phyloP scores from a whole-genome alignment of 441 rosid genomes.

The Jatropha multifida region DNA sequence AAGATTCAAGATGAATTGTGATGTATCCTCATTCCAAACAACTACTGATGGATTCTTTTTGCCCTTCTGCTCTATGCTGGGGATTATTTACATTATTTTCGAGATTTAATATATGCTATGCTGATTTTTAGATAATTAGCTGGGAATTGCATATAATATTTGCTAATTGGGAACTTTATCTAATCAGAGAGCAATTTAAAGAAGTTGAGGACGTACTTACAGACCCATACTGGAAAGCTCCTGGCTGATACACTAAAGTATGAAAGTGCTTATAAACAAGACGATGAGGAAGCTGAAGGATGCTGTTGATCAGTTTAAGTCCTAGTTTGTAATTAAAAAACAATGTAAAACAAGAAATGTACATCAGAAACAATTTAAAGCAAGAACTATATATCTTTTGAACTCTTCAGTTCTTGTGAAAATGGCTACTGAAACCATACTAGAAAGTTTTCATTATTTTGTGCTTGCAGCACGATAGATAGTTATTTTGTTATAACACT shows the following conservation, averaged over 20 bases:
- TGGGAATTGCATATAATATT: not conserved
- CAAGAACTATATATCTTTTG: not conserved
- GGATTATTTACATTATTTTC: not conserved
- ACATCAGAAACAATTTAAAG: constrained; percentile 4
- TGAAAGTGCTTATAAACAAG: not conserved
- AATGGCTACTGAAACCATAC: not conserved
- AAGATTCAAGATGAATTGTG: not conserved
- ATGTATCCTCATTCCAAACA: not conserved
- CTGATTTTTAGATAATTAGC: not conserved
- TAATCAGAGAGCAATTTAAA: not conserved
- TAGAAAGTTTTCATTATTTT: not conserved
- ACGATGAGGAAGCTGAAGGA: not conserved
- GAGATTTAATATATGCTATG: not conserved
- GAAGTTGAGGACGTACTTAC: not conserved
- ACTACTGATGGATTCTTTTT: not conserved
- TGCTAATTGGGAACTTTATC: not conserved
- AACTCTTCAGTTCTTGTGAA: not conserved
- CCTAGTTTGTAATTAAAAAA: not conserved
- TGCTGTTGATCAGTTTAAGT: not conserved
- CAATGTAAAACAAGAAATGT: not conserved
- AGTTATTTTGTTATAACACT: constrained; percentile 9
- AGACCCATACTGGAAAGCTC: not conserved
- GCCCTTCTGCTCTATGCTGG: not conserved
- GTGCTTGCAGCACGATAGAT: constrained; percentile 11
- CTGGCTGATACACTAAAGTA: not conserved